Percentiles rank a stretch among this genome's conserved stretches.
Conservation (phyloP, 129 eudicot species). For the Artemisia tridentata region DNA sequence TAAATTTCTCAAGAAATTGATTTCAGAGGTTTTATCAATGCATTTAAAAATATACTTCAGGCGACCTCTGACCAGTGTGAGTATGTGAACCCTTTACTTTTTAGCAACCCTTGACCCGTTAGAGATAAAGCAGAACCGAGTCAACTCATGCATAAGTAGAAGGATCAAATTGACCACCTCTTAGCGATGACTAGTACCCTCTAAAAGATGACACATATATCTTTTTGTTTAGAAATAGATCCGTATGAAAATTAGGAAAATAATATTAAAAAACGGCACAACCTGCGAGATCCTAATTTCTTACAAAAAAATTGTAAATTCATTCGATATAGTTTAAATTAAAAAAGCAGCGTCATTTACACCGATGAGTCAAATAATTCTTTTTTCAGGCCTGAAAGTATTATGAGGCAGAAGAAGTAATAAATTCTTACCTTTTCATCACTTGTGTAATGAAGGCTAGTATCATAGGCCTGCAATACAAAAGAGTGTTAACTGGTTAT, state of each 20-base stretch:
- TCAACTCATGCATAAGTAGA: too few relatives aligned
- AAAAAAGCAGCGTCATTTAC: background rate
- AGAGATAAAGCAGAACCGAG: too few relatives aligned
- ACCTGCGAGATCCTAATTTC: background rate
- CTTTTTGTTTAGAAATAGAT: background rate
- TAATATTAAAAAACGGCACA: constrained; percentile 6
- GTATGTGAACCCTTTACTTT: too few relatives aligned
- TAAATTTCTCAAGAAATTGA: too few relatives aligned
- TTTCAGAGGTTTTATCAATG: too few relatives aligned
- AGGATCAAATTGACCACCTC: too few relatives aligned
- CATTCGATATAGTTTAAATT: background rate
- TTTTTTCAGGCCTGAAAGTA: background rate
- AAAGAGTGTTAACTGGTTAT: constrained; percentile 11
- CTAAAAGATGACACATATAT: background rate
- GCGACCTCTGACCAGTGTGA: background rate
- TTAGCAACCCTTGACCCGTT: too few relatives aligned
- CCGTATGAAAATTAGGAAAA: too few relatives aligned
- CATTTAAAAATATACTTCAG: background rate
- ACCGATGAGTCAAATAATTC: constrained; percentile 11
- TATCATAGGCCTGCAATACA: constrained; percentile 45
- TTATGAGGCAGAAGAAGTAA: background rate
- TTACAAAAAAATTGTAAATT: background rate
- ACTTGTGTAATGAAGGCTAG: constrained; percentile 52
- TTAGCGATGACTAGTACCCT: too few relatives aligned
- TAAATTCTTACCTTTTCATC: constrained; percentile 48